Conservation (phyloP, 306 rosid species). For the Cicer pinnatifidum region DNA sequence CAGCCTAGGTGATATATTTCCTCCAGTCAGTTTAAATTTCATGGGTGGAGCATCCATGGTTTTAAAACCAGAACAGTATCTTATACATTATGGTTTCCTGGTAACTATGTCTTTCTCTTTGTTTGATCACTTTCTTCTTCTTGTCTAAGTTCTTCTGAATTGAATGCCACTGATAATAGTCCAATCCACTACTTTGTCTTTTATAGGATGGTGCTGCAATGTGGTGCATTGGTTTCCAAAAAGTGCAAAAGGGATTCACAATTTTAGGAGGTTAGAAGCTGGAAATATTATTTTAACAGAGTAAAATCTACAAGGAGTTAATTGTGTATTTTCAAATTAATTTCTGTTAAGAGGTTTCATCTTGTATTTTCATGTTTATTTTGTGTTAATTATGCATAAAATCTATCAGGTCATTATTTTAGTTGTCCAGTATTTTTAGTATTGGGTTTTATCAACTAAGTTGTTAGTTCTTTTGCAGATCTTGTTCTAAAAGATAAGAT, state of each 20-base stretch:
- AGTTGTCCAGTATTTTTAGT: background rate
- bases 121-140: conserved; percentile 35
- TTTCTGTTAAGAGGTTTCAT: conserved; percentile 1
- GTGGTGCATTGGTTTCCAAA: conserved; percentile 98
- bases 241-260: conserved; percentile 70
- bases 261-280: conserved; percentile 88
- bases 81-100: conserved; percentile 65
- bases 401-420: background rate
- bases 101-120: conserved; percentile 57
- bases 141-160: conserved; percentile 37
- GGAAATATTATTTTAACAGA: conserved; percentile 25
- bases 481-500: conserved; percentile 92
- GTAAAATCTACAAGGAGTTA: conserved; percentile 7
- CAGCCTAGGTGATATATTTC: conserved; percentile 85
- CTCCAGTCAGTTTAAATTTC: conserved; percentile 83
- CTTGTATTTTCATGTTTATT: conserved; percentile 35
- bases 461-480: conserved; percentile 63
- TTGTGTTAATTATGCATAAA: conserved; percentile 11
- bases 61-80: conserved; percentile 88
- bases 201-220: conserved; percentile 78
- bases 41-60: conserved; percentile 90
- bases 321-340: background rate
- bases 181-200: conserved; percentile 39
- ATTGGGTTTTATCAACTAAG: conserved; percentile 26
- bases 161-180: conserved; percentile 30